These are phyloP conservation scores for Calocera cornea DNA, from an alignment of 768 basidiomycete genomes.

Conservation along the genomic window DNA sequence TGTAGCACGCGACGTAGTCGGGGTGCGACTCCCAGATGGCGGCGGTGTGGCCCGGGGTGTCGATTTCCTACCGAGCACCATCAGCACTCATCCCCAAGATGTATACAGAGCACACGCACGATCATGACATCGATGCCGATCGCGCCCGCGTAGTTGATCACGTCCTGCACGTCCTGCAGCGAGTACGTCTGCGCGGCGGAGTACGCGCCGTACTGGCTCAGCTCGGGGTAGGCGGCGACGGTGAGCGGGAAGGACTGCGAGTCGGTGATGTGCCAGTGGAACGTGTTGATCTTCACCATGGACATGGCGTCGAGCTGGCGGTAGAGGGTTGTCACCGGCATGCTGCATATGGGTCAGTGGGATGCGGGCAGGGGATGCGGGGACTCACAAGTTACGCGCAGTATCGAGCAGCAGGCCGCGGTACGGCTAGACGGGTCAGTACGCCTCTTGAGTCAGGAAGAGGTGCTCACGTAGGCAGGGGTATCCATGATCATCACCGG, in stretches of 20 bases:
- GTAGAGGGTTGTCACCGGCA: conserved; percentile 48
- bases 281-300: conserved; percentile 62
- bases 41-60: conserved; percentile 72
- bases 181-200: conserved; percentile 41
- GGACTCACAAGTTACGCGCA: conserved; percentile 52
- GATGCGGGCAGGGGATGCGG: not conserved
- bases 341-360: conserved; percentile 27
- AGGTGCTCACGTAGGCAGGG: conserved; percentile 44
- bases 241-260: conserved; percentile 62
- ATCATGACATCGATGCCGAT: conserved; percentile 65
- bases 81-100: not conserved
- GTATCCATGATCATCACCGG: conserved; percentile 48
- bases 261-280: conserved; percentile 81
- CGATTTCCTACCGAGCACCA: conserved; percentile 45
- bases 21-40: conserved; percentile 52
- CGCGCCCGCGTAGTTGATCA: conserved; percentile 54
- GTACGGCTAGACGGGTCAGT: conserved; percentile 36
- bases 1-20: conserved; percentile 54
- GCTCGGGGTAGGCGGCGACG: conserved; percentile 44
- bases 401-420: conserved; percentile 75
- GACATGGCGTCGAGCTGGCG: conserved; percentile 65
- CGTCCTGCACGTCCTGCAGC: conserved; percentile 38
- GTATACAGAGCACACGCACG: conserved; percentile 20
- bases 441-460: conserved; percentile 16
- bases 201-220: conserved; percentile 49